Conservation (phyloP, 495 filamentous ascomycete species). For the Aspergillus hancockii region DNA sequence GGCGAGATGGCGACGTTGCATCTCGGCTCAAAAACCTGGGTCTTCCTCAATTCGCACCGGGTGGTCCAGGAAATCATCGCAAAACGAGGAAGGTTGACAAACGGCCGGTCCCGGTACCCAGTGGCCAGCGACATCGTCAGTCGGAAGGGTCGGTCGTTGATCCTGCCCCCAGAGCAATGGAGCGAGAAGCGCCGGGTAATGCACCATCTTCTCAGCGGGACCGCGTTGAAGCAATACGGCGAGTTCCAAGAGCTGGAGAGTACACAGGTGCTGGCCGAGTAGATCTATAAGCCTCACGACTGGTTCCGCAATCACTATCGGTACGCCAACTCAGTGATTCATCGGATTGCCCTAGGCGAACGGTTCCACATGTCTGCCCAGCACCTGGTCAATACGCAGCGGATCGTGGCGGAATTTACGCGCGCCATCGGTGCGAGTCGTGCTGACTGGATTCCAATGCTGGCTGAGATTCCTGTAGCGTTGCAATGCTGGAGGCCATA, state of each 20-base stretch:
- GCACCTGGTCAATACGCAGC: constrained; percentile 32
- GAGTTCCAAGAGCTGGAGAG: constrained; percentile 43
- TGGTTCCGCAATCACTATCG: constrained; percentile 45
- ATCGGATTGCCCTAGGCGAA: constrained; percentile 36
- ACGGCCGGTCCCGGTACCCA: constrained; percentile 35
- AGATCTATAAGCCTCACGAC: constrained; percentile 31
- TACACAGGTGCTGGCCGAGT: constrained; percentile 36
- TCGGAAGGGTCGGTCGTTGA: constrained; percentile 26
- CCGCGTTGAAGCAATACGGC: constrained; percentile 33
- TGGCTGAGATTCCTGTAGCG: constrained; percentile 31
- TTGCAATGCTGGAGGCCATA: constrained; percentile 43
- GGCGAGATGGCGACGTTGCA: constrained; percentile 39
- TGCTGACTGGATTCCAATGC: constrained; percentile 42
- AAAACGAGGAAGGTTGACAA: constrained; percentile 33
- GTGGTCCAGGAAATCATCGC: constrained; percentile 36
- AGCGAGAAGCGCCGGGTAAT: constrained; percentile 38
- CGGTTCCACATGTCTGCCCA: constrained; percentile 16
- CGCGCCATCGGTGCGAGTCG: constrained; percentile 27
- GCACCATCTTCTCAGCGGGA: constrained; percentile 42
- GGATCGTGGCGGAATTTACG: constrained; percentile 28
- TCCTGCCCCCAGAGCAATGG: constrained; percentile 31
- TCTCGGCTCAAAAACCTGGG: constrained; percentile 37
- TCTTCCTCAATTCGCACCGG: constrained; percentile 36
- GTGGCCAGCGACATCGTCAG: constrained; percentile 39
- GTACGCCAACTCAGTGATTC: constrained; percentile 43